phyloP scores from a whole-genome alignment of 805 yeast genomes.

The Metschnikowia rubicola region DNA sequence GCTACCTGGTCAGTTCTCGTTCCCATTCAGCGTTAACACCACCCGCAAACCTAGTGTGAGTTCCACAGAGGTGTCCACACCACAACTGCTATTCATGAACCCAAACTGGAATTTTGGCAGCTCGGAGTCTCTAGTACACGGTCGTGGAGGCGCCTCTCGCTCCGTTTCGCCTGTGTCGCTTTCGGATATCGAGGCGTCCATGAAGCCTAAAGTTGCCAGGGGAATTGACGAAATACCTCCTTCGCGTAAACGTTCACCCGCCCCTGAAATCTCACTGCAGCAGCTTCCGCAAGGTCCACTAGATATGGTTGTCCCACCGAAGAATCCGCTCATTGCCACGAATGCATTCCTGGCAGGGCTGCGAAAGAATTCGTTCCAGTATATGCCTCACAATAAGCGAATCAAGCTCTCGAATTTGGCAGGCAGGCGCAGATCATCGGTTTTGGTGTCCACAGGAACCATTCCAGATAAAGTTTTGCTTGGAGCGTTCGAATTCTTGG shows the following conservation, averaged over 20 bases:
- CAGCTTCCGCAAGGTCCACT: slow-evolving; percentile 15
- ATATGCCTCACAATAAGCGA: slow-evolving; percentile 54
- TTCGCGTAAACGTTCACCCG: slow-evolving; percentile 14
- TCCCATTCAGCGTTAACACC: neutral
- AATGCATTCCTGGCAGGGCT: slow-evolving; percentile 27
- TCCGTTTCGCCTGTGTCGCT: slow-evolving; percentile 19
- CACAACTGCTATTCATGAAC: slow-evolving; percentile 16
- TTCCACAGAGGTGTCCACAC: slow-evolving; percentile 1
- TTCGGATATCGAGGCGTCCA: slow-evolving; percentile 9
- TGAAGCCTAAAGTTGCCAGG: slow-evolving; percentile 5
- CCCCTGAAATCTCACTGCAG: slow-evolving; percentile 5
- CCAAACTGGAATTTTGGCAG: slow-evolving; percentile 21
- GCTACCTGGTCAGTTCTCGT: neutral
- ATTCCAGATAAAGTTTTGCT: slow-evolving; percentile 60
- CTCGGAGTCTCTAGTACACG: slow-evolving; percentile 1
- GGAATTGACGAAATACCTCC: slow-evolving; percentile 2
- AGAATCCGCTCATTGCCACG: slow-evolving; percentile 35
- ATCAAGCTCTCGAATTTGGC: slow-evolving; percentile 44
- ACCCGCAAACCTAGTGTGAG: neutral
- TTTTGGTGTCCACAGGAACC: slow-evolving; percentile 50
- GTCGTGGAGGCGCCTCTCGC: slow-evolving; percentile 3
- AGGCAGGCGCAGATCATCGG: slow-evolving; percentile 52
- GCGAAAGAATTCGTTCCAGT: slow-evolving; percentile 40
- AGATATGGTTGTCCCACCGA: slow-evolving; percentile 33
- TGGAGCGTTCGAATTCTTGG: slow-evolving; percentile 49